A percentile compares a stretch with the other conserved stretches of the same genome.
Evolutionary conservation across 1,284 basidiomycete genomes (phyloP).

Genomic region (Wallemia mellicola): DNA sequence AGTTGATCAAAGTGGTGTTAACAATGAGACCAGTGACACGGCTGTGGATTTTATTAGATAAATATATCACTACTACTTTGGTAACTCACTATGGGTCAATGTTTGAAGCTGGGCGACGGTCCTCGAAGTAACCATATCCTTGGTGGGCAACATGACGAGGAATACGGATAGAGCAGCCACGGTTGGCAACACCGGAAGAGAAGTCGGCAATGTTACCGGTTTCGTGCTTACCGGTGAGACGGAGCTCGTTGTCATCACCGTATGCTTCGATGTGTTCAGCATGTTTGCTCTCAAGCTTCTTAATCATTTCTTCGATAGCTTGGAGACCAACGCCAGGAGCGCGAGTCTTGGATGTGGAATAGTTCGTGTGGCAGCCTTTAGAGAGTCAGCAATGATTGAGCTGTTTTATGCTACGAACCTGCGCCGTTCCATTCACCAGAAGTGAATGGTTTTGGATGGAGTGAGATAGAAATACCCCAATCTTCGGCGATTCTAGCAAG

Average conservation of each 20-base stretch:
- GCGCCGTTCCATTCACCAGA: conserved; percentile 97
- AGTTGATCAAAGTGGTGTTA: conserved; percentile 39
- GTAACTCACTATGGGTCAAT: not conserved
- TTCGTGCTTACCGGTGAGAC: conserved; percentile 81
- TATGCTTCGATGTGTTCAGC: conserved; percentile 84
- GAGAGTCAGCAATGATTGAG: not conserved
- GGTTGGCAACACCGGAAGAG: conserved; percentile 86
- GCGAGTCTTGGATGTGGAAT: conserved; percentile 68
- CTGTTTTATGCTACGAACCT: too few species aligned
- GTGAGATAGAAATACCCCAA: conserved; percentile 56
- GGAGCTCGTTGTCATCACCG: conserved; percentile 80
- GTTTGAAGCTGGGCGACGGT: conserved; percentile 49
- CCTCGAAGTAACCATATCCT: conserved; percentile 17
- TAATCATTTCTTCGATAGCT: conserved; percentile 73
- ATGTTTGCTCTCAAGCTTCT: conserved; percentile 55
- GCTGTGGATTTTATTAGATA: too few species aligned
- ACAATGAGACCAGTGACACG: conserved; percentile 41
- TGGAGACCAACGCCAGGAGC: conserved; percentile 70
- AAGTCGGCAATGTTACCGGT: conserved; percentile 83
- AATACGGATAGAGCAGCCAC: conserved; percentile 63
- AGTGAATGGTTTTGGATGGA: conserved; percentile 94
- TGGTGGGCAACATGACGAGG: conserved; percentile 6
- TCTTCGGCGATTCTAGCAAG: conserved; percentile 82
- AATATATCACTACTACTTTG: too few species aligned
- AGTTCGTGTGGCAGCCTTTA: too few species aligned